phyloP scores from a whole-genome alignment of 257 asterid species.

The Voacanga thouarsii region DNA sequence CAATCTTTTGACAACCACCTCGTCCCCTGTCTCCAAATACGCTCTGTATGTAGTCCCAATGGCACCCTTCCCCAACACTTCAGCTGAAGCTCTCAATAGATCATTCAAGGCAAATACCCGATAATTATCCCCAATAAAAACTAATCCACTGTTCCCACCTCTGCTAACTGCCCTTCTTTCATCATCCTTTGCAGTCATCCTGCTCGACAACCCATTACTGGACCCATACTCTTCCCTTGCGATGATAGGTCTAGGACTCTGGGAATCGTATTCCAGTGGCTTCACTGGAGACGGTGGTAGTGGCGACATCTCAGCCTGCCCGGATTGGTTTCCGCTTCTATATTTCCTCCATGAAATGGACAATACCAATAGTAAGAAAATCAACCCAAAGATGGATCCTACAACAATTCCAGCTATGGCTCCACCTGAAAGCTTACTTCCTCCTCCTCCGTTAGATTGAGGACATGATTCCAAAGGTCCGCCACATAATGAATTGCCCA shows the following conservation, averaged over 20 bases:
- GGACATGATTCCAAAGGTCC: constrained; percentile 38
- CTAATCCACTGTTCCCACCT: constrained; percentile 32
- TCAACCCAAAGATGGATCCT: constrained; percentile 31
- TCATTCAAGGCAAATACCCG: constrained; percentile 35
- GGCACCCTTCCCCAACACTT: constrained; percentile 51
- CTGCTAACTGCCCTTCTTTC: neutral
- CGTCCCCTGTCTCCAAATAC: constrained; percentile 41
- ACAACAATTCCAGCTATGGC: constrained; percentile 59
- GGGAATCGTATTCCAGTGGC: constrained; percentile 10
- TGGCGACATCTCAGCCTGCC: constrained; percentile 18
- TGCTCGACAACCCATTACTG: neutral
- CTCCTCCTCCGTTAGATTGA: constrained; percentile 6
- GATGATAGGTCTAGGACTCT: constrained; percentile 13
- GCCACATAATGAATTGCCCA: constrained; percentile 51
- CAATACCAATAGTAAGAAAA: constrained; percentile 20
- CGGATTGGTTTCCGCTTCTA: constrained; percentile 15
- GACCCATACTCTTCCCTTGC: constrained; percentile 11
- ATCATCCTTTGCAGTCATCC: neutral
- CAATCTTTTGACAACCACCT: constrained; percentile 64
- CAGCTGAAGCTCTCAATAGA: constrained; percentile 54
- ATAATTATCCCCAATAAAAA: constrained; percentile 36
- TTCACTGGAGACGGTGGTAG: constrained; percentile 22
- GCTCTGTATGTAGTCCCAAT: constrained; percentile 66
- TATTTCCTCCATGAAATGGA: constrained; percentile 32
- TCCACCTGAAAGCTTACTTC: constrained; percentile 36